Evolutionary conservation across 768 basidiomycete genomes (phyloP), one percentile per base, ranked within the genome.

Genomic region (Termitomyces sp.): DNA sequence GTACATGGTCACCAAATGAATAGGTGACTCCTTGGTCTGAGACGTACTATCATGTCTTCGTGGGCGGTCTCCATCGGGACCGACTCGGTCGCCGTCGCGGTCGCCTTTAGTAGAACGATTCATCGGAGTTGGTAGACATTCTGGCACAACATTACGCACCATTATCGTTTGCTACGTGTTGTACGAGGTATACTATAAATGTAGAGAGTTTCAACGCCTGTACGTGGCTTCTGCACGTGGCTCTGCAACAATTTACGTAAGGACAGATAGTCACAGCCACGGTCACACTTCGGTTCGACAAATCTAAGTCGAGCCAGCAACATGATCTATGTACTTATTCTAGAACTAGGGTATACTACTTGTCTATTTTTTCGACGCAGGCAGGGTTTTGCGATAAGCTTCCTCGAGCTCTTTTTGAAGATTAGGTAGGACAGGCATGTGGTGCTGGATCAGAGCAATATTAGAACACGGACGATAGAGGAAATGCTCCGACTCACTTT

Each of bases 11-110:
- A 49, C 18, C 33, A 31, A 34, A 56, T 18, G 60, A 13, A 60
- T 18, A 20, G 59, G 31, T 20, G 30, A 36, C 27, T 6, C 24
- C 16, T 27, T 13, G 31, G 33, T 36, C n/a, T 24, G 1, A 44
- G 58, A 76, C 93, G 62, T 73, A 97, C 96, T 64, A 98, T 98
- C 93, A 98, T 97, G 75, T 98, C 97, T 73, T 96, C 93, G 71
- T 99, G 96, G 16, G 89, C 87, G 1, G 96, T 98, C 74, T 99
- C 96, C 51, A 99, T 89, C 57, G 86, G 90, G 58, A 90, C 82
- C 20, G 89, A 87, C 63, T 90, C 88, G 30, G 84, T 81, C 20
- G 77, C 78, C 53, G 77, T 79, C 56, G 82, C 78, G 52, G 81
- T 73, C 54, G 82, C 77, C 81, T 82, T 59, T 4, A 1, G 57